Conservation (phyloP, 306 rosid species). For the Biancaea sappan region DNA sequence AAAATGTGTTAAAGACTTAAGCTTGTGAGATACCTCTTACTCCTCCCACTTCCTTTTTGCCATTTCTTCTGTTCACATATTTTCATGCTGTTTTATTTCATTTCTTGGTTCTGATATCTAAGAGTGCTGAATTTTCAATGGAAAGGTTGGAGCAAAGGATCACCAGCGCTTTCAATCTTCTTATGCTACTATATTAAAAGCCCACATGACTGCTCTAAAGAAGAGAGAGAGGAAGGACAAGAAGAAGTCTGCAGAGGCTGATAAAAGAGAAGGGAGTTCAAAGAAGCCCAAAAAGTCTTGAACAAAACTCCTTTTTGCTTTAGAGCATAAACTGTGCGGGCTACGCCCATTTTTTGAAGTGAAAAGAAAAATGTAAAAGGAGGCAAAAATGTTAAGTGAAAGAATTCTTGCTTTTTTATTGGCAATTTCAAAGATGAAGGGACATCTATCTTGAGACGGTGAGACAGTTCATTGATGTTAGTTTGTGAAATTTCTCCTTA, state of each 20-base stretch:
- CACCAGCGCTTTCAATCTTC: constrained; percentile 97
- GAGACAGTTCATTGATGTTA: not conserved
- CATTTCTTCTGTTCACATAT: no score
- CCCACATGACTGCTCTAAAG: constrained; percentile 95
- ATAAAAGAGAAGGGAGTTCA: constrained; percentile 54
- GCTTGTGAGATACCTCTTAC: no score
- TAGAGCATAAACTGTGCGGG: not conserved
- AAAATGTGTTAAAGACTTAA: no score
- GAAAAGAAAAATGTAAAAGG: not conserved
- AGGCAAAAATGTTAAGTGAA: not conserved
- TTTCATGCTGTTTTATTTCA: no score
- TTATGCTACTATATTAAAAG: constrained; percentile 91
- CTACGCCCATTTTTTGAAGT: no score
- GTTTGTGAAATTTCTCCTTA: not conserved
- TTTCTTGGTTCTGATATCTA: no score
- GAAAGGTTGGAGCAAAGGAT: constrained; percentile 93
- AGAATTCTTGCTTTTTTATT: not conserved
- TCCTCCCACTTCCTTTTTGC: no score
- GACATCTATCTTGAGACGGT: not conserved
- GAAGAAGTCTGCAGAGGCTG: constrained; percentile 75
- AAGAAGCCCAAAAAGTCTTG: constrained; percentile 52
- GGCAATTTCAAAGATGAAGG: not conserved
- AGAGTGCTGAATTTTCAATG: constrained; percentile 26
- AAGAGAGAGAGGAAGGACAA: constrained; percentile 97
- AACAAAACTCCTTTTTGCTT: no score